A percentile compares a stretch with the other conserved stretches of the same genome.
phyloP scores from a whole-genome alignment of 208 protist species.

The Acanthamoeba royreba region DNA sequence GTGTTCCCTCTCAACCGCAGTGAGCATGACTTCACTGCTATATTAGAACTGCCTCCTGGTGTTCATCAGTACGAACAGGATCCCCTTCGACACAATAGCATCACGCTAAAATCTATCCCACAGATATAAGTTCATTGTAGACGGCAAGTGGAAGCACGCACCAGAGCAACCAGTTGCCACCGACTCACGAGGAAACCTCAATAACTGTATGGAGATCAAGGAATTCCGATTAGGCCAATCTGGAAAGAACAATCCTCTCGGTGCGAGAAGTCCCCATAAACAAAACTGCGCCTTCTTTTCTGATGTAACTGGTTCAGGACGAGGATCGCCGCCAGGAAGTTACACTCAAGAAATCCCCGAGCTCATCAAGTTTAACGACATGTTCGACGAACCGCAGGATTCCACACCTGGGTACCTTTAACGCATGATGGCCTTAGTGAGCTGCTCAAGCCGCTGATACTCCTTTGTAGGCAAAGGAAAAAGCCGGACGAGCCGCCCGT shows the following conservation, averaged over 20 bases:
- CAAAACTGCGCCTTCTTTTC: not conserved
- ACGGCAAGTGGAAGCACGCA: conserved; percentile 68
- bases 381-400: conserved; percentile 4
- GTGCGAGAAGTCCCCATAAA: not conserved
- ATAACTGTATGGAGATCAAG: conserved; percentile 67
- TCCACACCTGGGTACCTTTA: not conserved
- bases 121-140: conserved; percentile 79
- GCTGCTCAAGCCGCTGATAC: too few species aligned
- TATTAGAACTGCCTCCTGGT: conserved; percentile 71
- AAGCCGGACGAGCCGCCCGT: conserved; percentile 31
- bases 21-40: conserved; percentile 75
- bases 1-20: conserved; percentile 64
- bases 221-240: conserved; percentile 10
- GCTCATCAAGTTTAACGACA: conserved; percentile 37
- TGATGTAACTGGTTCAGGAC: not conserved
- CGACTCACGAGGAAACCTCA: conserved; percentile 59
- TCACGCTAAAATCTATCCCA: not conserved
- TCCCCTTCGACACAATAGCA: not conserved
- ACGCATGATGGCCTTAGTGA: too few species aligned
- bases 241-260: not conserved
- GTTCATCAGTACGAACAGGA: conserved; percentile 56
- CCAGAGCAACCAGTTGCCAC: conserved; percentile 60
- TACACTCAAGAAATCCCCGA: conserved; percentile 62
- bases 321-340: conserved; percentile 50
- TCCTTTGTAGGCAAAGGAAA: not conserved